Base-by-base conservation (phyloP, 1,139 yeast genomes). In the Tardiomyces blankii region DNA sequence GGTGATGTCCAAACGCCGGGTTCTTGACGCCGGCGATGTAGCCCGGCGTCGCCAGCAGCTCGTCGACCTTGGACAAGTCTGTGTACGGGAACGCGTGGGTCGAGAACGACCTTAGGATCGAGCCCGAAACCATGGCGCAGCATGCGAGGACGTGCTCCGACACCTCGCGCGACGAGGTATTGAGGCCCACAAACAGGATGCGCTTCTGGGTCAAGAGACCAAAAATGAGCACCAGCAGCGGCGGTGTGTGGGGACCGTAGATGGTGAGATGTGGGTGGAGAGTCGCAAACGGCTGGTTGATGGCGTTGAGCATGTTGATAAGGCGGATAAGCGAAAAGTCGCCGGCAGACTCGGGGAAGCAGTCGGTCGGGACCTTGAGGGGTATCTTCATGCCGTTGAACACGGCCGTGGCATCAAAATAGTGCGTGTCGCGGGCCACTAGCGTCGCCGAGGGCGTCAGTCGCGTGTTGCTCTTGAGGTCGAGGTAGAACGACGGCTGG, bases 21-120 rank as follows among this genome's bases (percentile, higher is more conserved):
- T 80, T 79, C 52, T 79, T 78, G 43, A 81, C 80, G 11, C 85
- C 85, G 3, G 84, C 85, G 55, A 79, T 67, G 59, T 65, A 79
- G 23, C 79, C 77, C 18, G 70, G 73, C 49, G 79, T 74, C 48
- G 68, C 65, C 49, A 74, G 71, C 52, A 79, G 62, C 18, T 76
- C 68, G 50, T 77, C 82, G 23, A 77, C 75, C 52, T 78, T 77
- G 33, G 80, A 74, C 23, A 79, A 74, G 54, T 80, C 84, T 2
- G 80, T 70, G 48, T 78, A 76, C 1, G 85, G 85, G 57, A 78
- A 79, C 4, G 80, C 69, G 48, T 60, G 58, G 58, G 55, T 66
- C 28, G 73, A 62, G 38, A 77, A 60, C 35, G 35, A 30, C 35
- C 35, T 30, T 5, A 30, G 9, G 81, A 79, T 41, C 77, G 65